Percentiles rank a stretch among this genome's conserved stretches.
Conservation (phyloP, 2,329 filamentous ascomycete species). For the Trichoderma atrobrunneum region DNA sequence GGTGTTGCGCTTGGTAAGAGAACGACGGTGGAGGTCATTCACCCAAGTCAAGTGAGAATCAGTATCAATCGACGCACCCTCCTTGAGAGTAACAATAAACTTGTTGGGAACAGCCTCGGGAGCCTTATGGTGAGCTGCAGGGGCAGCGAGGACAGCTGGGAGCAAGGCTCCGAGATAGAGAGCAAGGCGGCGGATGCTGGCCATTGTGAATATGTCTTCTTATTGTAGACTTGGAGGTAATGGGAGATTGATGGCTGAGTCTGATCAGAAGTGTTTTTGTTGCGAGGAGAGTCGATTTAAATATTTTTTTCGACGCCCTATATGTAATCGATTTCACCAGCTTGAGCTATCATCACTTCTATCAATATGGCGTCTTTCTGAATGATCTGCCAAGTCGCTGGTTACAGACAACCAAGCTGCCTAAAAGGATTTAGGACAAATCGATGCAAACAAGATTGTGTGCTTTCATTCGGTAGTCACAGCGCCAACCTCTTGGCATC, state of each 20-base stretch:
- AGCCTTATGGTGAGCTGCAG: constrained; percentile 18
- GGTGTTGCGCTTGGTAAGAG: constrained; percentile 47
- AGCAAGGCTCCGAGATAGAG: constrained; percentile 34
- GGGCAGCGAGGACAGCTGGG: constrained; percentile 32
- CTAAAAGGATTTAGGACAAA: constrained; percentile 5
- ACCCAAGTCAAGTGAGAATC: constrained; percentile 48
- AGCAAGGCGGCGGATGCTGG: constrained; percentile 32
- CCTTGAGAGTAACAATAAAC: constrained; percentile 63
- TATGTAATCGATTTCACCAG: neutral
- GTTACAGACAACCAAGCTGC: neutral
- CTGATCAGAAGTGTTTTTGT: neutral
- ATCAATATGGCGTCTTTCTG: neutral
- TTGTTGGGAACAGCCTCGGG: constrained; percentile 24
- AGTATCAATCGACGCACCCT: constrained; percentile 43
- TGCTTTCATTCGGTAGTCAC: neutral
- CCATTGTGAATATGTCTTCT: constrained; percentile 24
- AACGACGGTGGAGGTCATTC: constrained; percentile 50
- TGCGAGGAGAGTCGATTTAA: neutral
- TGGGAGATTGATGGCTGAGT: neutral
- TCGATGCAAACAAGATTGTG: neutral
- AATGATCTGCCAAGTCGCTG: neutral
- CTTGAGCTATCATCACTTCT: neutral
- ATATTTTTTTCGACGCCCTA: neutral
- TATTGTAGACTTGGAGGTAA: neutral
- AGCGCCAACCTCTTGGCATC: neutral